Evolutionary conservation across 1,139 yeast genomes (phyloP).

Genomic region (Geotrichum armillariae): DNA sequence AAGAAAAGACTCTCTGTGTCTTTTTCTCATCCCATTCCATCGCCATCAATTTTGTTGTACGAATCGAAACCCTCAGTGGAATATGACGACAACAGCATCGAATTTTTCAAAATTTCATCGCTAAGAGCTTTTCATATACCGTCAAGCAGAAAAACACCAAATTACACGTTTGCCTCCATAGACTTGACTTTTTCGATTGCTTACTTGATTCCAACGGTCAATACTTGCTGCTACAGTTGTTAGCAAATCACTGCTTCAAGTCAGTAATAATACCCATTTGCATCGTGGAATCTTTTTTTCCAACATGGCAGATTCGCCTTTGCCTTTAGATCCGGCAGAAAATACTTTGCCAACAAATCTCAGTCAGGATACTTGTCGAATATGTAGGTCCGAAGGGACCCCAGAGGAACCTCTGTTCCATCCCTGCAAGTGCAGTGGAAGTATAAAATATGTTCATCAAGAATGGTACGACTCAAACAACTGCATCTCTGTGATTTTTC

Average conservation of each 20-base stretch:
- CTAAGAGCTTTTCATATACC: too few relatives aligned
- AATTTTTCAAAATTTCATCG: too few relatives aligned
- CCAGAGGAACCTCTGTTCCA: slow-evolving; percentile 76
- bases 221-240: background rate
- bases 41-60: too few relatives aligned
- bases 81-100: too few relatives aligned
- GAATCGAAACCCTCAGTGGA: too few relatives aligned
- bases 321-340: background rate
- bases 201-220: background rate
- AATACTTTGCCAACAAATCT: slow-evolving; percentile 3
- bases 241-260: background rate
- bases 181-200: background rate
- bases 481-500: background rate
- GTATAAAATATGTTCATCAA: slow-evolving; percentile 90
- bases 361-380: slow-evolving; percentile 64
- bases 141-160: too few relatives aligned
- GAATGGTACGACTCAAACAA: slow-evolving; percentile 52
- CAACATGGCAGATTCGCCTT: slow-evolving; percentile 10
- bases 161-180: too few relatives aligned
- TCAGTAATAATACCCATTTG: background rate
- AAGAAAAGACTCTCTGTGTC: too few relatives aligned
- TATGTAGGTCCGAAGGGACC: slow-evolving; percentile 91
- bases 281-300: background rate
- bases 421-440: slow-evolving; percentile 94
- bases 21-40: too few relatives aligned